Base-by-base conservation (phyloP, 2,329 filamentous ascomycete genomes). In the Colletotrichum sp. region DNA sequence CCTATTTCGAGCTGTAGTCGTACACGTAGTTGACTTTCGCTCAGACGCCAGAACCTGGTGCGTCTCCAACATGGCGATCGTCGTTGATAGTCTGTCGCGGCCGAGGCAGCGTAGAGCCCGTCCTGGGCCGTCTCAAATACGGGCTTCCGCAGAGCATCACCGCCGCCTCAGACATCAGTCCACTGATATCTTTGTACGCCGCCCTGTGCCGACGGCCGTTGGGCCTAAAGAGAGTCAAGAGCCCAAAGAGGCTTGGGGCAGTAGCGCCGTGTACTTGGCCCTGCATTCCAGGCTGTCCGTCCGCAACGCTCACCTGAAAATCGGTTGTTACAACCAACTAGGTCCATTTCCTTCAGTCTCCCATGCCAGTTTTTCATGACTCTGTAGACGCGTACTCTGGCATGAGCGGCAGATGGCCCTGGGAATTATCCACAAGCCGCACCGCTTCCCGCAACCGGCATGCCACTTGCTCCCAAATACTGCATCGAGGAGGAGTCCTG, bases 81-180 rank as follows among this genome's bases (percentile, higher is more conserved):
- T 69, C 74, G 65, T 25, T 58, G 16, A 64, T 73, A 65, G 74
- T 58, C n/a, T 27, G 10, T 8, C 28, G 43, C 16, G 58, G 58
- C 43, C 43, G 58, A 58, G 16, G n/a, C 28, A 43, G 30, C 55
- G 48, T 28, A 70, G n/a, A 43, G 58, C 25, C 30, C 65, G 56
- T 74, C 70, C 28, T 68, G 27, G 28, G 18, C 70, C 74, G 58
- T 76, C 74, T 60, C 70, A 74, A 68, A 68, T 74, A 76, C 74
- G 74, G 74, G 74, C 70, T 52, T 73, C 30, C 58, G 22, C 18
- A 58, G 62, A 52, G 27, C 61, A 62, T 22, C 62, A 65, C 64
- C n/a, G 62, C 27, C 69, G 62, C 62, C 28, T 55, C 69, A 72
- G 70, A 75, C 22, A 75, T 60, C 73, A 68, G 64, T 55, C 27